Percentiles rank a stretch among this genome's conserved stretches.
Evolutionary conservation across 768 basidiomycete species (phyloP).

Genomic region (Cyclocybe cylindracea): DNA sequence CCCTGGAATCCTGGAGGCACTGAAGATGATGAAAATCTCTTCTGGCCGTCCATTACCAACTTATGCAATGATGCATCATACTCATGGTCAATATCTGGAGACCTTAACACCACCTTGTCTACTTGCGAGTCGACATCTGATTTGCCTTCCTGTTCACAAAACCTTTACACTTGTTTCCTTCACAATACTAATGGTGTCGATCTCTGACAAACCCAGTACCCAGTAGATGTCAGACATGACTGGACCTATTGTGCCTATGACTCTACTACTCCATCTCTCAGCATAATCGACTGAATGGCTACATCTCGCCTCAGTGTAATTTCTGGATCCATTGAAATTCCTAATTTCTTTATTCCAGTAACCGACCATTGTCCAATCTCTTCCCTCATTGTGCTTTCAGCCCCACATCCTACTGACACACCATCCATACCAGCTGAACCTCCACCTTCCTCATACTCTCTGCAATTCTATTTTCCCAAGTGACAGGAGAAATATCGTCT

Average conservation of each 20-base stretch:
- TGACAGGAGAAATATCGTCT: no score
- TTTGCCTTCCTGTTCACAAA: not conserved
- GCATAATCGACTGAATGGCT: no score
- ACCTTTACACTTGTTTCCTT: slow-evolving; percentile 3
- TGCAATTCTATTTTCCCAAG: no score
- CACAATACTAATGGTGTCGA: not conserved
- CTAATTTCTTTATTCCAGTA: no score
- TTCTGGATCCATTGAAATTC: no score
- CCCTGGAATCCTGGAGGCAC: slow-evolving; percentile 25
- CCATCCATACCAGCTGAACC: no score
- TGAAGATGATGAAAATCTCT: not conserved
- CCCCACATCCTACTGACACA: no score
- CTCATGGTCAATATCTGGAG: slow-evolving; percentile 20
- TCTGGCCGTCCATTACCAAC: slow-evolving; percentile 14
- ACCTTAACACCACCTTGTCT: slow-evolving; percentile 16
- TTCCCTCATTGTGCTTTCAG: no score
- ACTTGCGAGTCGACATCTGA: slow-evolving; percentile 2
- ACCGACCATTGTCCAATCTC: no score
- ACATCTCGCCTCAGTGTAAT: no score
- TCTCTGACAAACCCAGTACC: not conserved
- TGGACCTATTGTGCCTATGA: slow-evolving; percentile 3
- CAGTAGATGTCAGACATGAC: not conserved
- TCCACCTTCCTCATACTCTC: no score
- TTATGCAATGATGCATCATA: not conserved
- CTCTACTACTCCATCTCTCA: no score